A percentile compares a stretch with the other conserved stretches of the same genome.
phyloP scores from a whole-genome alignment of 805 yeast species.

The Zygosaccharomyces pseudorouxii region DNA sequence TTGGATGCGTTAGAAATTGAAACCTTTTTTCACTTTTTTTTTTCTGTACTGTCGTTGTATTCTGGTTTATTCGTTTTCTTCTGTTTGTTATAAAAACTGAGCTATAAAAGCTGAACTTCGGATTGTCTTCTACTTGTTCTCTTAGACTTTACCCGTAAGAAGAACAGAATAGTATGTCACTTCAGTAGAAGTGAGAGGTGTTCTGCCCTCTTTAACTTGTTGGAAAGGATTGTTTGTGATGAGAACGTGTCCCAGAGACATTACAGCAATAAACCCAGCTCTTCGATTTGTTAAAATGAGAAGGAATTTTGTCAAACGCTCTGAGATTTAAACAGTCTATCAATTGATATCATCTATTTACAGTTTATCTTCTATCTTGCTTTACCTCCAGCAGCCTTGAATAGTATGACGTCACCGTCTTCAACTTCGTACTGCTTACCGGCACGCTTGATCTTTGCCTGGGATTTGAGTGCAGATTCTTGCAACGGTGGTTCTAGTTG shows the following conservation, averaged over 20 bases:
- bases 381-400: conserved; percentile 70
- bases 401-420: conserved; percentile 76
- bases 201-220: background rate
- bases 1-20: background rate
- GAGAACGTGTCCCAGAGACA: conserved; percentile 37
- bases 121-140: background rate
- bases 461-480: conserved; percentile 26
- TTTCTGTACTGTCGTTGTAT: background rate
- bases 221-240: conserved; percentile 32
- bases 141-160: background rate
- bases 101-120: background rate
- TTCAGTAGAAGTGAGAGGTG: conserved; percentile 8
- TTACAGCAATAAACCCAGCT: conserved; percentile 40
- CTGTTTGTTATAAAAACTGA: background rate
- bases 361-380: conserved; percentile 23
- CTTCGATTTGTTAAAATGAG: conserved; percentile 37
- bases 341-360: conserved; percentile 5
- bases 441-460: conserved; percentile 30
- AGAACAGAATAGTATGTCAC: background rate
- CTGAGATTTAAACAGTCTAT: conserved; percentile 25
- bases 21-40: background rate
- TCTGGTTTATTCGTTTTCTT: background rate
- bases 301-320: conserved; percentile 36
- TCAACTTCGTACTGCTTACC: conserved; percentile 78
- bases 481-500: conserved; percentile 22